phyloP scores from a whole-genome alignment of 1,284 basidiomycete genomes.

The Microbotryum scabiosae region DNA sequence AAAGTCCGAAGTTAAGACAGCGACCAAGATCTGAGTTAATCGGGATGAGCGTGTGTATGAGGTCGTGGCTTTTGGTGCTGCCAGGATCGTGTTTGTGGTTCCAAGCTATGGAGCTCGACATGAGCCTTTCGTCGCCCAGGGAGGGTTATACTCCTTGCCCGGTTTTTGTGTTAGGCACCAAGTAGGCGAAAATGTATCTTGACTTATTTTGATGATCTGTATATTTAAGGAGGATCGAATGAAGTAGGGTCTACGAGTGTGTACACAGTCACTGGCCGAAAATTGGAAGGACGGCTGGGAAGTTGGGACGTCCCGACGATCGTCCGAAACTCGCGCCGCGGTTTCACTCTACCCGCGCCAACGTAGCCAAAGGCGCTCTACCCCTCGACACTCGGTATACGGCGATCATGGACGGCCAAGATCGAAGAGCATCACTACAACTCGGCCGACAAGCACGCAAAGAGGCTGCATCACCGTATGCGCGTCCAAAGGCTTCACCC shows the following conservation, averaged over 20 bases:
- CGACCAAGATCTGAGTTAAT: neutral
- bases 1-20: neutral
- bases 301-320: neutral
- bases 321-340: neutral
- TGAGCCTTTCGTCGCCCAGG: too few species aligned
- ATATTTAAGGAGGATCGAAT: too few species aligned
- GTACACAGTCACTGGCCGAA: neutral
- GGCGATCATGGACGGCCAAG: neutral
- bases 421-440: neutral
- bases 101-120: too few species aligned
- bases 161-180: too few species aligned
- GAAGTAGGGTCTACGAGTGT: neutral
- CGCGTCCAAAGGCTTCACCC: neutral
- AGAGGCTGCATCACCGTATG: conserved; percentile 2
- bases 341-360: too few species aligned
- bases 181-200: too few species aligned
- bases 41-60: neutral
- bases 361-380: neutral
- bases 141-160: too few species aligned
- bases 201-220: too few species aligned
- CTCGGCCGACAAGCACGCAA: neutral
- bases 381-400: neutral
- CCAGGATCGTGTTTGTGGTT: neutral
- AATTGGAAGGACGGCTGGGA: neutral
- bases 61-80: neutral